Evolutionary conservation across 306 rosid genomes (phyloP), one percentile per base, ranked within the genome.

Genomic region (Cyclanthera cordifolia): DNA sequence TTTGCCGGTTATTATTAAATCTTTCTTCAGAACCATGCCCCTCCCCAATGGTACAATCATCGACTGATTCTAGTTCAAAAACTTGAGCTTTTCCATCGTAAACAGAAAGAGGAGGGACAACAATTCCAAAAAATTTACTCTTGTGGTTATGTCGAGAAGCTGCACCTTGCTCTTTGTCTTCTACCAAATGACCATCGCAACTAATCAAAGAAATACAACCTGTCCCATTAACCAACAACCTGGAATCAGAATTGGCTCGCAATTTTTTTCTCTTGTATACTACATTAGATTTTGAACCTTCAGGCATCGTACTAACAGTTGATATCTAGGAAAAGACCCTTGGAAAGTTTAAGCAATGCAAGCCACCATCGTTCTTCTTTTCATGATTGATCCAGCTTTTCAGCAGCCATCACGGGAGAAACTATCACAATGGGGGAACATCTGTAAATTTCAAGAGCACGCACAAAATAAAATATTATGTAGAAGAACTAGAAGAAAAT

Each of bases 241-340:
- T 46, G 24, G 74, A 32, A 47, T 56, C 73, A 58, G 80, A 72
- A 52, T 75, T 79, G 77, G 73, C 80, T 11, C 72, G 57, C 47
- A 66, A 74, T 84, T 83, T 92, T 84, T 80, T 87, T 84, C 95
- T 76, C 75, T 72, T 87, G 78, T 89, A 89, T 52, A 87, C 93
- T 59, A 83, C 58, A 72, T 76, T 77, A 49, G 80, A 84, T 12
- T 66, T 71, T 43, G 80, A 73, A 61, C 73, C 77, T 73, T 79
- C 85, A 2, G 87, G 77, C 90, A 80, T 89, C 58, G 76, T 73
- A 70, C 81, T 74, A 9, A 81, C 70, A 72, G 82, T 77, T 76
- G 95, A 82, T 54, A 75, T 81, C 79, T 68, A 81, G 55, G 78
- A 81, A 56, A 73, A 77, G 61, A 79, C 58, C 69, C 81, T 72